Percentiles rank a stretch among this genome's conserved stretches.
phyloP scores from a whole-genome alignment of 495 filamentous ascomycete genomes.

The Neurospora discreta region DNA sequence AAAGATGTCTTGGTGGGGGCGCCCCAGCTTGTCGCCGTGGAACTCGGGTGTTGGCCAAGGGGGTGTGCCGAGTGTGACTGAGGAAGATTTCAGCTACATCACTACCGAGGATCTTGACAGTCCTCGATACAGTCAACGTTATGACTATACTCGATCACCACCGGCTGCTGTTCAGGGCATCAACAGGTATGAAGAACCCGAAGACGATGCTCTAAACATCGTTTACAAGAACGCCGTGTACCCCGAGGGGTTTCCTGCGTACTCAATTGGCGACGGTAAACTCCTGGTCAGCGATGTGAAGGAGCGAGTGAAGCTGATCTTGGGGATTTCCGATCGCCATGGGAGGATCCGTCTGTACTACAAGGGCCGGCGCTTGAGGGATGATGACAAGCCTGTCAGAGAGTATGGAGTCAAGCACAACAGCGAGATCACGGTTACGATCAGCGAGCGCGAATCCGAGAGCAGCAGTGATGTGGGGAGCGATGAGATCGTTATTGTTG shows the following conservation, averaged over 20 bases:
- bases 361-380: constrained; percentile 67
- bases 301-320: constrained; percentile 49
- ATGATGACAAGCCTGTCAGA: constrained; percentile 51
- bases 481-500: constrained; percentile 33
- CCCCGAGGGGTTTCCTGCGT: constrained; percentile 67
- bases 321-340: constrained; percentile 48
- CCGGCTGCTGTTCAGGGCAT: constrained; percentile 15
- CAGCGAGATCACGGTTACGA: constrained; percentile 51
- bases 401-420: constrained; percentile 72
- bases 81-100: constrained; percentile 74
- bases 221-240: constrained; percentile 62
- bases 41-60: constrained; percentile 37
- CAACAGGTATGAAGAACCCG: constrained; percentile 20
- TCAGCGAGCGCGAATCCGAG: constrained; percentile 39
- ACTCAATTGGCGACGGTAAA: constrained; percentile 67
- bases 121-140: constrained; percentile 13
- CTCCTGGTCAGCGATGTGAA: constrained; percentile 58
- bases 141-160: neutral
- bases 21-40: constrained; percentile 46
- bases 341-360: constrained; percentile 61
- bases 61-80: constrained; percentile 51
- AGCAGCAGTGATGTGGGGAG: constrained; percentile 39
- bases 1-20: constrained; percentile 53
- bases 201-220: constrained; percentile 70
- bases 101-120: constrained; percentile 50